Base-by-base conservation (phyloP, 345 rosid species). In the Eucalyptus erythrocorys region DNA sequence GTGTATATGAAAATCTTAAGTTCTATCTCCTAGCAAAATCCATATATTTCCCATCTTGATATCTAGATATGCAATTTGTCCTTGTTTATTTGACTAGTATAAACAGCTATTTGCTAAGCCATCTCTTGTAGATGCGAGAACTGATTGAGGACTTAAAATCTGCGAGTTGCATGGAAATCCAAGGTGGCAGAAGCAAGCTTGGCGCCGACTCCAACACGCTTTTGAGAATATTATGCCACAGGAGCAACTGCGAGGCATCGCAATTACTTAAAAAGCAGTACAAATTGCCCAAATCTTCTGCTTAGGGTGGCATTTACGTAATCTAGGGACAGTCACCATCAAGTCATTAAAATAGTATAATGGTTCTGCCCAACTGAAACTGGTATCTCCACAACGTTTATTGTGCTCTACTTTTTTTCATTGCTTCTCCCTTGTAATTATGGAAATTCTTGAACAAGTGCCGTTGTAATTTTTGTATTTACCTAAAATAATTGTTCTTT, bases 201-300 rank as follows among this genome's bases (percentile, higher is more conserved):
- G 98, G 99, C 4, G 98, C 93, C 1, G 95, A 98, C 89, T 95
- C 95, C 1, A 96, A 97, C 88, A 96, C 95, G n/a, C 85, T 96
- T 57, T 87, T 98, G 87, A 93, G 99, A 92, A 92, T 98, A 88
- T 89, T 94, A 89, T 98, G 99, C 88, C 99, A 97, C 91, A 90
- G 99, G 89, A 92, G 91, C 40, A 98, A 97, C 88, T 90, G 96
- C 40, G 96, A 97, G 87, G 98, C 99, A 22, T 94, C 99, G 79
- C 95, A 94, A 85, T 97, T 96, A 90, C 95, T 98, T 30, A 98
- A 96, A 93, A 98, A 96, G 87, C 98, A 98, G 92, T 97, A 95
- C 92, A 96, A 94, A 91, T 93, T 98, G 89, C 99, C 99, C 66
- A 97, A 92, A 85, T 94, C 99, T 89, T 91, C 91, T 16, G 93